Conservation (phyloP, 805 yeast species). For the Diddensiella santjacobensis region DNA sequence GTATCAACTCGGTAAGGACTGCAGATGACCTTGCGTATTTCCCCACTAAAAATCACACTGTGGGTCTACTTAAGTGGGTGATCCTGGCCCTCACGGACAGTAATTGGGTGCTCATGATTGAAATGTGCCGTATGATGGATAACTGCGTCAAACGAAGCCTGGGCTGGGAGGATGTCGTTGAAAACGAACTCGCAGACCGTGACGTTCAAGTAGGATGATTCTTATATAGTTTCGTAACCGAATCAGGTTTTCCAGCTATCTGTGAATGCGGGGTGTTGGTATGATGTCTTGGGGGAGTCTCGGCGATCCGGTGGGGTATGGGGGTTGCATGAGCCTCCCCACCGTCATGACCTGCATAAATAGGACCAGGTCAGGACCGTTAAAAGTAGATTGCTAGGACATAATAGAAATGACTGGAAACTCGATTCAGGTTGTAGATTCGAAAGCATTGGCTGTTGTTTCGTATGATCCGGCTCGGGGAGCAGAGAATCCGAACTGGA, state of each 20-base stretch:
- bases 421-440: not conserved
- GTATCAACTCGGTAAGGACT: conserved; percentile 27
- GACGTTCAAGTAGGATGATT: conserved; percentile 7
- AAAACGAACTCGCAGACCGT: conserved; percentile 8
- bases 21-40: conserved; percentile 28
- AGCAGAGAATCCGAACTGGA: not conserved
- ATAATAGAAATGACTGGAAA: not conserved
- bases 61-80: conserved; percentile 44
- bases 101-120: conserved; percentile 55
- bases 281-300: too few relatives aligned
- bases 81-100: conserved; percentile 11
- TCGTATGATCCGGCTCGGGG: not conserved
- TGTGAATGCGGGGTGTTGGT: too few relatives aligned
- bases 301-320: too few relatives aligned
- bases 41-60: conserved; percentile 43
- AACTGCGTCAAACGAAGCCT: conserved; percentile 54
- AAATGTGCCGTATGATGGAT: conserved; percentile 48
- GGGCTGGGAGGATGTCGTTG: conserved; percentile 37
- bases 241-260: too few relatives aligned
- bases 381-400: too few relatives aligned
- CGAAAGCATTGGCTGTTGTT: not conserved
- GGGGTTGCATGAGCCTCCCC: too few relatives aligned
- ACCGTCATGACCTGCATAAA: too few relatives aligned
- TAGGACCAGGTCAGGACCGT: too few relatives aligned
- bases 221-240: too few relatives aligned